Evolutionary conservation across 169 alveolate genomes (phyloP), one percentile per base, ranked within the genome.

Genomic region (Eimeria acervulina): DNA sequence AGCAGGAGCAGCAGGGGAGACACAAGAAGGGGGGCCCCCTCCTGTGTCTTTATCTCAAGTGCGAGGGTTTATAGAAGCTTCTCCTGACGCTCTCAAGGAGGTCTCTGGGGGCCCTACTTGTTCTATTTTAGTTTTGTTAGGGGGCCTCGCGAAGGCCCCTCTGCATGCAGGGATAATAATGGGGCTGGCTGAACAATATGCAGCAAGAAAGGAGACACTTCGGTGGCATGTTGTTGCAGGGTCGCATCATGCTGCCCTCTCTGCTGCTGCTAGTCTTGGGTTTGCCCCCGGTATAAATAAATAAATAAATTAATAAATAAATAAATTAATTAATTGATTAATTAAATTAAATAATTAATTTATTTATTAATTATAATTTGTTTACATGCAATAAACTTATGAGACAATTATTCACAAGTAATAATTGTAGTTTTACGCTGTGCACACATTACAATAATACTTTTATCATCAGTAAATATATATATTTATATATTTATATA

Each of bases 221-320:
- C 21, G 40, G 68, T 88, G 95, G 95, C 87, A 88, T 40, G 95
- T 88, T 3, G 70, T 88, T 8, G 40, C 95, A 19, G 95, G 95
- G 47, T 83, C 68, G n/a, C 36, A 80, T 26, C 7, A 8, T 13
- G 85, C 33, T 6, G 85, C 85, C 51, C 15, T 74, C 55, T 74
- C 81, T 68, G 81, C 81, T 23, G 31, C 31, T 15, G 28, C 81
- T 15, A 68, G 81, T 68, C 81, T 68, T 8, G 31, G 81, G 40
- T 68, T 68, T 26, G 15, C 38, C 31, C 38, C 81, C 40, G 81
- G 81, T 74, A 74, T 13, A 13, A 19, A 13, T 52, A 13, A 52
- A 13, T 52, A 52, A 13, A 13, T 52, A 10, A 19, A 13, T 52
- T 52, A 19, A 52, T 52, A 13, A 13, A 52, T 13, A n/a, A n/a